Conservation (phyloP, 257 asterid species). For the Scutellaria minor region DNA sequence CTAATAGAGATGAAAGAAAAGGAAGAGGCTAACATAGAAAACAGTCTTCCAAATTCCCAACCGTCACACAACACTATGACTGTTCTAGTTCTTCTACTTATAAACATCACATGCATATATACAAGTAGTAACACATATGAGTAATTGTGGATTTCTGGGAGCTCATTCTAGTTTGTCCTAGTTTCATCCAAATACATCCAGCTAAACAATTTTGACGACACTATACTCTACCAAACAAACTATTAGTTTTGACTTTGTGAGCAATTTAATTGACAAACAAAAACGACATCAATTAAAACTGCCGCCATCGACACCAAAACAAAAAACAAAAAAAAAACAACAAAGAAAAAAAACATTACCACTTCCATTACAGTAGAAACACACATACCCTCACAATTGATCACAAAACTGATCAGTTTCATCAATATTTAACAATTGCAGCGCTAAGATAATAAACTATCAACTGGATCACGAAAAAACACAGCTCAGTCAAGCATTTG, state of each 20-base stretch:
- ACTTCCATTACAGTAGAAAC: constrained; percentile 29
- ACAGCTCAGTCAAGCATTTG: constrained; percentile 25
- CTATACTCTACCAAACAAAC: neutral
- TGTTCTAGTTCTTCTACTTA: constrained; percentile 6
- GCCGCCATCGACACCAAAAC: neutral
- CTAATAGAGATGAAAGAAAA: neutral
- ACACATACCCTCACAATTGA: constrained; percentile 21
- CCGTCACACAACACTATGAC: constrained; percentile 1
- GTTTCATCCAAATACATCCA: constrained; percentile 25
- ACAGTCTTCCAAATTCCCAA: constrained; percentile 17
- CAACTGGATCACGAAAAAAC: constrained; percentile 26
- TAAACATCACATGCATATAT: neutral
- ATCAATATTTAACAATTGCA: neutral
- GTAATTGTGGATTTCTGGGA: neutral
- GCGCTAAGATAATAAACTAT: neutral
- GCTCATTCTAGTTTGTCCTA: constrained; percentile 16
- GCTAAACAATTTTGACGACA: constrained; percentile 17
- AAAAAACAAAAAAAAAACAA: neutral
- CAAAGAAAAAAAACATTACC: constrained; percentile 4
- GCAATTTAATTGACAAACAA: constrained; percentile 16
- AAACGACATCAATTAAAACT: constrained; percentile 1
- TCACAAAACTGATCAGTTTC: constrained; percentile 26
- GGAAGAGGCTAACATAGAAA: constrained; percentile 6
- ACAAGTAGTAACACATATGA: neutral
- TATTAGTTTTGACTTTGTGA: neutral